Evolutionary conservation across 441 rosid genomes (phyloP).

Genomic region (Euphorbia celastroides): DNA sequence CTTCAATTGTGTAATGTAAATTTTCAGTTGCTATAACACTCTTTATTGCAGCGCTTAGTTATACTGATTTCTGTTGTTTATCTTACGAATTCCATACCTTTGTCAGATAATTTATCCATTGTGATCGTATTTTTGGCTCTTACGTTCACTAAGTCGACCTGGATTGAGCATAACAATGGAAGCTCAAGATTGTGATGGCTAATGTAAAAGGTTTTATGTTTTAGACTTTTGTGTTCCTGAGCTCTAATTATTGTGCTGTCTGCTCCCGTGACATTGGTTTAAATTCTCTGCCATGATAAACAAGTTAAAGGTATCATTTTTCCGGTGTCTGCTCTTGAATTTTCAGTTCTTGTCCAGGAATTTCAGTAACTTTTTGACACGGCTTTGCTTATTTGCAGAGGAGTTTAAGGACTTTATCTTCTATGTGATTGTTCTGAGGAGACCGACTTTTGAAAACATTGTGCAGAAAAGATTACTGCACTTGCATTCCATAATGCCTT

Average conservation of each 20-base stretch:
- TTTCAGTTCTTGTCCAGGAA: neutral
- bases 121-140: no score
- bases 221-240: neutral
- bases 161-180: no score
- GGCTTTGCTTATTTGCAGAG: slow-evolving; percentile 26
- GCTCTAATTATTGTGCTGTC: neutral
- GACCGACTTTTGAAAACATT: slow-evolving; percentile 31
- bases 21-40: no score
- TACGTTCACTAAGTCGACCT: no score
- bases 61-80: no score
- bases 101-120: no score
- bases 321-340: no score
- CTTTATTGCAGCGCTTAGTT: neutral
- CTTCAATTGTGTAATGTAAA: no score
- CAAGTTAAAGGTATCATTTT: neutral
- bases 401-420: slow-evolving; percentile 44
- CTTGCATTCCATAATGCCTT: no score
- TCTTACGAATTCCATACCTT: no score
- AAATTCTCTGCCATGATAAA: neutral
- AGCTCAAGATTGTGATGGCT: neutral
- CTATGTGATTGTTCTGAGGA: slow-evolving; percentile 47
- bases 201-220: neutral
- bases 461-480: no score
- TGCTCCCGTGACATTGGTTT: neutral
- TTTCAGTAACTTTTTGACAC: neutral